Conservation (phyloP, 495 filamentous ascomycete species). For the Neurospora hispaniola region DNA sequence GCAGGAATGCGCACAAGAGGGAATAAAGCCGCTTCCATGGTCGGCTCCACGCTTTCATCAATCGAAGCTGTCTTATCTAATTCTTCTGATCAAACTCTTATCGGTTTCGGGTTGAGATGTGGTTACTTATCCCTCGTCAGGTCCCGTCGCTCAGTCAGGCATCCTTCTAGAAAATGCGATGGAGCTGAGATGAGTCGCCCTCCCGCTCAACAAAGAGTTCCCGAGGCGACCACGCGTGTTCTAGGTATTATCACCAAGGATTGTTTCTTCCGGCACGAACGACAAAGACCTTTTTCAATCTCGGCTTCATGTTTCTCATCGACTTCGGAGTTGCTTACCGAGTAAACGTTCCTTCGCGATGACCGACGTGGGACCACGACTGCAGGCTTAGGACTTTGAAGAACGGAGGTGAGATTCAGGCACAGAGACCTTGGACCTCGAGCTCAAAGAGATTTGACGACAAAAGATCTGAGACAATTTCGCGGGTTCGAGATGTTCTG, state of each 20-base stretch:
- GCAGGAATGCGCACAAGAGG: neutral
- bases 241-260: neutral
- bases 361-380: neutral
- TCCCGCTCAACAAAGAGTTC: neutral
- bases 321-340: neutral
- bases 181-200: neutral
- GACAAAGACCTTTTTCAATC: neutral
- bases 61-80: neutral
- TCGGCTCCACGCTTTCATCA: neutral
- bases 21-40: neutral
- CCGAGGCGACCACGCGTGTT: neutral
- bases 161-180: neutral
- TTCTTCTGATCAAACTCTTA: neutral
- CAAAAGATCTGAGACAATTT: neutral
- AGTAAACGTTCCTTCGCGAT: neutral
- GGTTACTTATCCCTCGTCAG: neutral
- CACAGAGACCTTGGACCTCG: neutral
- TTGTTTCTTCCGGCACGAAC: neutral
- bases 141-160: neutral
- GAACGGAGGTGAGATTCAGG: neutral
- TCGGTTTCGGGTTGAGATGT: neutral
- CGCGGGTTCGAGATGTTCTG: neutral
- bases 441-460: neutral
- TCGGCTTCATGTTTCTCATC: neutral
- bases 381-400: neutral